Evolutionary conservation across 768 basidiomycete genomes (phyloP), one percentile per base, ranked within the genome.

Genomic region (Lentinula sp.): DNA sequence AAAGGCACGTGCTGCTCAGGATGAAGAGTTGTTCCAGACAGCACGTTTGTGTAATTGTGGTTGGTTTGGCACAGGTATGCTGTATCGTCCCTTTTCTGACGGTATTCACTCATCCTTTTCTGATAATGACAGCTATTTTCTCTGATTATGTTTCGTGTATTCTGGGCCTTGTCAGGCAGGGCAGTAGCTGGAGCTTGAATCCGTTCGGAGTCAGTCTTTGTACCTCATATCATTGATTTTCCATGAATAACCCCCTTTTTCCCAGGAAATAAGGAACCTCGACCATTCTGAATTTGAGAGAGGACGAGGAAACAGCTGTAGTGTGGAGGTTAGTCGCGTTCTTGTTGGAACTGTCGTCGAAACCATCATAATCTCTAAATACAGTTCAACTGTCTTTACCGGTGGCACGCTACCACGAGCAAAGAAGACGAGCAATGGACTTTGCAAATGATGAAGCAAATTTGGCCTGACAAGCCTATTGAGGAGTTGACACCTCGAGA

Each of bases 21-120:
- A 89, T 52, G 85, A 89, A 62, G 88, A 92, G 61, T 79, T 94
- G n/a, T 94, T 93, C 83, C 87, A 93, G 70, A 90, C 83, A 4
- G 84, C 90, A 0, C 83, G 89, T 3, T 76, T 93, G 10, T 78
- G 90, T 65, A 94, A 94, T 67, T 88, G 85, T 63, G 84, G 81
- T 10, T 92, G 91, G 91, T 93, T 92, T 61, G 91, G 80, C 40
- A 76, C 78, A 60, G 73, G 80, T 80, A 62, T 62, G 32, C 40
- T 34, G 13, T 43, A 56, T 55, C 59, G 32, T 43, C 7, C 0
- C 16, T 42, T 46, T 11, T 60, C 43, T 52, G 65, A 35, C 54
- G 40, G 39, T 63, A 42, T 42, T 59, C 28, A 39, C 18, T 52
- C 34, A 28, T 4, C 28, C 28, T 28, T 28, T 28, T 28, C 28